Evolutionary conservation across 495 filamentous ascomycete genomes (phyloP).

Genomic region (Penicillium fimorum): DNA sequence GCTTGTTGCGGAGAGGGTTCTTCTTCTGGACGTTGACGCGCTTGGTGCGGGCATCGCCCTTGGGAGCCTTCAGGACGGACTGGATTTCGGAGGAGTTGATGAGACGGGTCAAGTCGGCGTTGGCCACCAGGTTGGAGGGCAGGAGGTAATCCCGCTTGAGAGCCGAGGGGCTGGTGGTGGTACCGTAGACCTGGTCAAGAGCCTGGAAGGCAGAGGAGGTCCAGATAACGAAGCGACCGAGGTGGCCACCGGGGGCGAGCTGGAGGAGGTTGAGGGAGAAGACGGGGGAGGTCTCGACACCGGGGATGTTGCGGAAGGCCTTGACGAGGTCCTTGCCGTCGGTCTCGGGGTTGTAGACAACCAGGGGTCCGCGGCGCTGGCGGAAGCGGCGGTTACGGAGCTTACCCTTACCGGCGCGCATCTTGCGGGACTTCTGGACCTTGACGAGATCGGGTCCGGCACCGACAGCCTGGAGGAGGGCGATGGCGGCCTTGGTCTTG

Average conservation of each 20-base stretch:
- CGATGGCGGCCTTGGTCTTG: constrained; percentile 87
- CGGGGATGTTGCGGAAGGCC: constrained; percentile 97
- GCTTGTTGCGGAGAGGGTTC: constrained; percentile 98
- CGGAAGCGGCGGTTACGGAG: constrained; percentile 89
- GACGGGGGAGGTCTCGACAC: constrained; percentile 95
- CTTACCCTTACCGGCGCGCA: constrained; percentile 98
- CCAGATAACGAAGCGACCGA: constrained; percentile 99
- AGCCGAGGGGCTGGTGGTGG: constrained; percentile 74
- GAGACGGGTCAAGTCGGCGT: constrained; percentile 90
- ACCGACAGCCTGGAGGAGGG: constrained; percentile 84
- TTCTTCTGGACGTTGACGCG: constrained; percentile 92
- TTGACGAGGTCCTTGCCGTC: constrained; percentile 88
- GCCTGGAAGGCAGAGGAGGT: constrained; percentile 94
- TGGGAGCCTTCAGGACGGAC: constrained; percentile 82
- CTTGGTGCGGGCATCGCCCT: constrained; percentile 89
- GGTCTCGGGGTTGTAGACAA: constrained; percentile 91
- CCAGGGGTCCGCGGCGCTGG: constrained; percentile 93
- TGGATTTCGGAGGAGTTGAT: constrained; percentile 99
- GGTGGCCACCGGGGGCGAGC: constrained; percentile 96
- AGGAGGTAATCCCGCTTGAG: constrained; percentile 99
- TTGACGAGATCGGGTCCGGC: constrained; percentile 88
- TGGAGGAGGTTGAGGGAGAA: constrained; percentile 97
- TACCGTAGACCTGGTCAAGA: constrained; percentile 93
- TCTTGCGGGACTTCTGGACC: constrained; percentile 89
- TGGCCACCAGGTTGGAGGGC: constrained; percentile 79